Conservation (phyloP, 2,329 filamentous ascomycete species). For the Fusarium penzigii region DNA sequence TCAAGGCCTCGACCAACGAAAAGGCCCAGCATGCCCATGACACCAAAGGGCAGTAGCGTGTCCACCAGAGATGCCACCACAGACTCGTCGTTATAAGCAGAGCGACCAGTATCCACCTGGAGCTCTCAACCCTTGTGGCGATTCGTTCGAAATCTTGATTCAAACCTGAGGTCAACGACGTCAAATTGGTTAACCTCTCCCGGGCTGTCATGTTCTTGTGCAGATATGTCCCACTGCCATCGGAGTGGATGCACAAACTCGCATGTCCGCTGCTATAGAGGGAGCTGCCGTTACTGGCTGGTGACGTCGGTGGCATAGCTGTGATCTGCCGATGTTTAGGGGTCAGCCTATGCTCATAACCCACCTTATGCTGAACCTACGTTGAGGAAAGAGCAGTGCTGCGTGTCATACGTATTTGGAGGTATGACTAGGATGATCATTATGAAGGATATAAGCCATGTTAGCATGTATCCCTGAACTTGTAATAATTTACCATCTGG, state of each 20-base stretch:
- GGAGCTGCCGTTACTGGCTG: too few species aligned
- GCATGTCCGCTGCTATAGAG: too few species aligned
- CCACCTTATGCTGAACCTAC: not conserved
- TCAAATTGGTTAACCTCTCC: not conserved
- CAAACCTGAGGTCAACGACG: too few species aligned
- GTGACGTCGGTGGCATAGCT: too few species aligned
- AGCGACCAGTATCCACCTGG: not conserved
- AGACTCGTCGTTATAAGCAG: not conserved
- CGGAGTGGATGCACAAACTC: not conserved
- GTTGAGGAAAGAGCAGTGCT: not conserved
- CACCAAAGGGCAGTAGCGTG: not conserved
- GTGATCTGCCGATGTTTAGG: too few species aligned
- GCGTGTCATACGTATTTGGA: not conserved
- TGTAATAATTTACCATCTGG: too few species aligned
- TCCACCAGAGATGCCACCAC: not conserved
- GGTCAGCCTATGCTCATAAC: too few species aligned
- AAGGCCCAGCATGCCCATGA: not conserved
- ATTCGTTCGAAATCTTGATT: not conserved
- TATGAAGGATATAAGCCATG: not conserved
- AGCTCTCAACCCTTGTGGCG: not conserved
- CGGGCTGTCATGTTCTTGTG: not conserved
- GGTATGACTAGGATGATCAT: not conserved
- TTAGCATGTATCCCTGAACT: not conserved
- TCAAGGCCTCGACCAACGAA: not conserved
- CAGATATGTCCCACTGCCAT: not conserved